Conservation (phyloP, 257 asterid genomes). For the Striga asiatica region DNA sequence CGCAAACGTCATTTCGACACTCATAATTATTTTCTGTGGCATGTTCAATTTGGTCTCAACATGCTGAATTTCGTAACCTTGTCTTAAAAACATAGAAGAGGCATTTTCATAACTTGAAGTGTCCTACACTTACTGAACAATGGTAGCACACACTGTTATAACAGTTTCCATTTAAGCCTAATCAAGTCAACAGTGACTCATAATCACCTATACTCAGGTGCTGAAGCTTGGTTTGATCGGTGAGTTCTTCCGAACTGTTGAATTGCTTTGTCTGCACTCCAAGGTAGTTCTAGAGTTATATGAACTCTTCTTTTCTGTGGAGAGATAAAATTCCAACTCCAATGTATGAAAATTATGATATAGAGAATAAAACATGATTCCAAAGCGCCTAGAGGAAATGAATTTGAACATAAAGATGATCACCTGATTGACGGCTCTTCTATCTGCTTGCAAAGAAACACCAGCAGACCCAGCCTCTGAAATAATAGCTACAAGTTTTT, state of each 20-base stretch:
- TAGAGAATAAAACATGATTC: background rate
- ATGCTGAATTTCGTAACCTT: background rate
- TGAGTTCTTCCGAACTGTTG: conserved; percentile 99
- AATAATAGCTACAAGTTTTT: conserved; percentile 82
- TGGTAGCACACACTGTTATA: background rate
- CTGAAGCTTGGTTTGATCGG: conserved; percentile 97
- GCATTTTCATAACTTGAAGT: conserved; percentile 1
- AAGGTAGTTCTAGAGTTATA: conserved; percentile 88
- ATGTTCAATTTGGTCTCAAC: background rate
- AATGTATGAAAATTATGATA: conserved; percentile 16
- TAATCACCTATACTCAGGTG: conserved; percentile 85
- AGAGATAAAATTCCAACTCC: conserved; percentile 18
- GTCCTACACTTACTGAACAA: background rate
- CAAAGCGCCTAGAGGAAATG: conserved; percentile 11
- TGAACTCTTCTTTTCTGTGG: conserved; percentile 94
- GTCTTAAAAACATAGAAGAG: background rate
- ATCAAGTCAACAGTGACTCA: conserved; percentile 11
- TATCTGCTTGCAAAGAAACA: conserved; percentile 98
- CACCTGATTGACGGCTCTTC: conserved; percentile 92
- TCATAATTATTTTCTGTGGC: background rate
- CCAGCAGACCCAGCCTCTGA: conserved; percentile 99
- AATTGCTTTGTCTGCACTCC: conserved; percentile 99
- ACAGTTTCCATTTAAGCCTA: background rate
- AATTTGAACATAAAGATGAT: conserved; percentile 4
- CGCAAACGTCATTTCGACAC: background rate